Evolutionary conservation across 257 asterid species (phyloP).

Genomic region (Solanum sejunctum): DNA sequence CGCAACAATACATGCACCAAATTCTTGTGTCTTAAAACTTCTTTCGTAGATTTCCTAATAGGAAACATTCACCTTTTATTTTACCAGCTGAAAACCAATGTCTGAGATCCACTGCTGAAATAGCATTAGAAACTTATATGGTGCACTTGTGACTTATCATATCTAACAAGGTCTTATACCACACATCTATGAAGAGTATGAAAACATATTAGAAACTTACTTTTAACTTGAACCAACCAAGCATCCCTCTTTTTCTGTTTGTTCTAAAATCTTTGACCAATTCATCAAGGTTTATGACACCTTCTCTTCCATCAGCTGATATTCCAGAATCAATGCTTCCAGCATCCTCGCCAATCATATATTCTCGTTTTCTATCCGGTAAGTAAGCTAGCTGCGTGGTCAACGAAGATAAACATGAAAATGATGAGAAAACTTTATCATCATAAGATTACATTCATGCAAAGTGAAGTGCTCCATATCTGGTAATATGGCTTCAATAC

Average conservation of each 20-base stretch:
- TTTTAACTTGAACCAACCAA: slow-evolving; percentile 74
- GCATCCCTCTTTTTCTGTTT: slow-evolving; percentile 57
- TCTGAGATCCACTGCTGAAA: not conserved
- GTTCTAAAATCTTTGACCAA: slow-evolving; percentile 50
- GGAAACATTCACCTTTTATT: not conserved
- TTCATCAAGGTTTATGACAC: slow-evolving; percentile 44
- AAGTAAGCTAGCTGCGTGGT: slow-evolving; percentile 66
- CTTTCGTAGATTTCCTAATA: not conserved
- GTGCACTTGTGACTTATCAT: not conserved
- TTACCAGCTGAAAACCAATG: not conserved
- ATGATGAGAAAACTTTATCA: not conserved
- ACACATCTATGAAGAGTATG: not conserved
- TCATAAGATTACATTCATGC: not conserved
- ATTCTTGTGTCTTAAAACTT: not conserved
- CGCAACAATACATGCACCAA: not conserved
- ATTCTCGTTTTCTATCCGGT: slow-evolving; percentile 73
- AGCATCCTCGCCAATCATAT: slow-evolving; percentile 42
- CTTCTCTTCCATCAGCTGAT: slow-evolving; percentile 41
- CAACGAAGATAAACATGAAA: slow-evolving; percentile 10
- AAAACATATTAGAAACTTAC: slow-evolving; percentile 24
- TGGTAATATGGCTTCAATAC: not conserved
- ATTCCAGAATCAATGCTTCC: slow-evolving; percentile 51
- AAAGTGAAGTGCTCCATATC: not conserved
- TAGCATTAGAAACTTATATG: not conserved
- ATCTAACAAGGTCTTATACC: not conserved